Evolutionary conservation across 2,329 filamentous ascomycete species (phyloP), one percentile per base, ranked within the genome.

Genomic region (Fusarium floridanum): DNA sequence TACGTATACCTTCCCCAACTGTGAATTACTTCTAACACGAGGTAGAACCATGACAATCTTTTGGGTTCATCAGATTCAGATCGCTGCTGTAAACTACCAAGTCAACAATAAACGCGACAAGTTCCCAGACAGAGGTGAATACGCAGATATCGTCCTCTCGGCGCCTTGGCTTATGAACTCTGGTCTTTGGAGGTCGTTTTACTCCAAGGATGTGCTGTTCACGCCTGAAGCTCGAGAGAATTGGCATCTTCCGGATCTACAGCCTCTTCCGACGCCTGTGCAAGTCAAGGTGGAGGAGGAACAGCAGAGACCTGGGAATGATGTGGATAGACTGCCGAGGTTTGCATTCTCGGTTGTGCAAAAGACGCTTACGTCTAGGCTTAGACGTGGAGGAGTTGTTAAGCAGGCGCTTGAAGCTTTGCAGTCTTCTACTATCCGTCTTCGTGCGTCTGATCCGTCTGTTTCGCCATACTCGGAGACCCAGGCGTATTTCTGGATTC

Each of bases 41-140:
- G 2, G 2, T 2, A 81, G 79, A 5, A 81, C 80, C 2, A 80
- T 83, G 78, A 83, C 82, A 0, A 68, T 79, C 4, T 83, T 83
- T 56, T 83, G 82, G 79, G 74, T 83, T 4, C 72, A 81, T 22
- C 80, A 81, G n/a, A 79, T 83, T 1, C 80, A 81, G 17, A 61
- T 80, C 4, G 79, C 82, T 2, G 74, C 81, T 9, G 66, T 80
- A 2, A 71, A 73, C 12, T 79, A 78, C 59, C 76, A 78, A 48
- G 59, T 75, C 4, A 57, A 69, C 9, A 61, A 70, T 2, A 24
- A 60, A 14, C 32, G 64, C 2, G 29, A 37, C 2, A 61, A 68
- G 2, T 73, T 79, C 5, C 75, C 78, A 3, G 22, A 66, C 0
- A 68, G 56, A 2, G 60, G 67, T 6, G 74, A 71, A 27, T 83